Conservation (phyloP, 352 stramenopile species). For the Phytophthora citrophthora region DNA sequence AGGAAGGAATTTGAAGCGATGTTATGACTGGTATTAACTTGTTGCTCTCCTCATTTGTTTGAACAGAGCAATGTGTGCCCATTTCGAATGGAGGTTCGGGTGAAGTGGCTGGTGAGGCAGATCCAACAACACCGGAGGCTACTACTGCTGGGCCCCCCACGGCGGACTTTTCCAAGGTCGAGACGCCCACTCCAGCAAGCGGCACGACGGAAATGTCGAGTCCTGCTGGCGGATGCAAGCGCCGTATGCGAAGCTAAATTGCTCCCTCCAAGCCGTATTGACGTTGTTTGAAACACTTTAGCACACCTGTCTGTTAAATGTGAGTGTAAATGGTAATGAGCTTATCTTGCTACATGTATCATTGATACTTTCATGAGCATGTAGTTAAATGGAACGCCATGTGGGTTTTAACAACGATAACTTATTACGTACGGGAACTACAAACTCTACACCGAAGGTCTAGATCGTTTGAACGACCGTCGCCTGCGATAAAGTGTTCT, state of each 20-base stretch:
- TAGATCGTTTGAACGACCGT: no score
- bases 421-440: no score
- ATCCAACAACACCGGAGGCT: slow-evolving; percentile 7
- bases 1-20: background rate
- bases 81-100: slow-evolving; percentile 30
- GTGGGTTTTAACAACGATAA: no score
- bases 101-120: slow-evolving; percentile 12
- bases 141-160: slow-evolving; percentile 1
- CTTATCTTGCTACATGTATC: no score
- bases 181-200: background rate
- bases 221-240: slow-evolving; percentile 15
- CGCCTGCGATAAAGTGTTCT: no score
- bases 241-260: slow-evolving; percentile 21
- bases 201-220: background rate
- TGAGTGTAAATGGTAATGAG: no score
- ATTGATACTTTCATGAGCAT: no score
- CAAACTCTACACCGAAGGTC: no score
- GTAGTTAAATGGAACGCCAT: no score
- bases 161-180: slow-evolving; percentile 13
- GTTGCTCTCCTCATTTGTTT: background rate
- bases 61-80: slow-evolving; percentile 35
- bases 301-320: no score
- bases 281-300: no score
- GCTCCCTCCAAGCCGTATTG: no score
- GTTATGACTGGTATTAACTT: background rate